Percentiles rank a stretch among this genome's conserved stretches.
These are phyloP conservation scores for Trametes meyenii DNA, from an alignment of 768 basidiomycete species.

Conservation along the genomic window DNA sequence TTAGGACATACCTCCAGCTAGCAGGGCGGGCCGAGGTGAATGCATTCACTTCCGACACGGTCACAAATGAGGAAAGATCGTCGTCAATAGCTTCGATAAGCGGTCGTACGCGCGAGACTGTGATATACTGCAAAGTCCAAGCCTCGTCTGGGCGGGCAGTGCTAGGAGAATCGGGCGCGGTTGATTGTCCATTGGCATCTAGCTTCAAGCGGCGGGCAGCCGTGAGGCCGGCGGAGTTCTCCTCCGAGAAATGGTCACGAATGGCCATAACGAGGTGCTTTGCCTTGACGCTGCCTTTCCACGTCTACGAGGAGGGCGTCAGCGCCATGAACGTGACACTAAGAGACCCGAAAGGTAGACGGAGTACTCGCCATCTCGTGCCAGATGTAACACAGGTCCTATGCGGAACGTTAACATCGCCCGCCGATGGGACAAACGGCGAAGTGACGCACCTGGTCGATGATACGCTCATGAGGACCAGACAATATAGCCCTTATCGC, in stretches of 20 bases:
- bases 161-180: neutral
- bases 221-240: neutral
- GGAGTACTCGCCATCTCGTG: constrained; percentile 49
- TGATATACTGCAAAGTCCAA: constrained; percentile 35
- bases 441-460: constrained; percentile 36
- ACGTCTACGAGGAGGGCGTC: neutral
- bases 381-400: constrained; percentile 55
- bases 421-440: neutral
- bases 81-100: constrained; percentile 43
- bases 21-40: constrained; percentile 34
- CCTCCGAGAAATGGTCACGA: constrained; percentile 36
- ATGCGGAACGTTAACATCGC: neutral
- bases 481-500: constrained; percentile 43
- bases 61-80: constrained; percentile 41
- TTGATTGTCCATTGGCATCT: neutral
- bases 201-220: neutral
- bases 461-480: constrained; percentile 49
- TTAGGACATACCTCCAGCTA: neutral
- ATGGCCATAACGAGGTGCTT: constrained; percentile 49
- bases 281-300: constrained; percentile 13
- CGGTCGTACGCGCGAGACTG: constrained; percentile 34
- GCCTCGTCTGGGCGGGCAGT: constrained; percentile 14
- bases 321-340: neutral
- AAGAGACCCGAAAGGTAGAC: neutral
- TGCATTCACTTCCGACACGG: constrained; percentile 36